These are phyloP conservation scores for Gymnopilus junonius DNA, from an alignment of 768 basidiomycete genomes.

Conservation along the genomic window DNA sequence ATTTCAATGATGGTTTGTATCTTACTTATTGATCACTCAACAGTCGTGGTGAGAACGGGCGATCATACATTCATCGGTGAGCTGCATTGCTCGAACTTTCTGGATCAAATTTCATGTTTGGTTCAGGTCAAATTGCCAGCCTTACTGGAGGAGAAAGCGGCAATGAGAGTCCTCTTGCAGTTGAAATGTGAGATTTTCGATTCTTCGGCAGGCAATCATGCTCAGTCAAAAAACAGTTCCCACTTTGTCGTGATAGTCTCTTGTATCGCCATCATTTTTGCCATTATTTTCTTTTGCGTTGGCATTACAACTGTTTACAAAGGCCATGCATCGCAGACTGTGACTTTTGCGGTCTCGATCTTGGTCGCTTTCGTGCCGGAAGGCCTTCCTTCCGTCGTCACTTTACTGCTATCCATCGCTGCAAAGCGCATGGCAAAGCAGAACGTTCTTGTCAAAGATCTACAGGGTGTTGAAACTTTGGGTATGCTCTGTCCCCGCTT, in stretches of 20 bases:
- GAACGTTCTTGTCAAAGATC: constrained; percentile 73
- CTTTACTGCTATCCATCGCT: constrained; percentile 67
- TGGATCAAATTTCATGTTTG: constrained; percentile 8
- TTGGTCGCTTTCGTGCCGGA: constrained; percentile 66
- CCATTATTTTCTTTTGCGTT: constrained; percentile 66
- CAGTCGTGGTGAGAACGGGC: constrained; percentile 69
- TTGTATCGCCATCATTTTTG: constrained; percentile 62
- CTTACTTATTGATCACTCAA: neutral
- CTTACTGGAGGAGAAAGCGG: constrained; percentile 68
- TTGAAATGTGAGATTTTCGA: constrained; percentile 56
- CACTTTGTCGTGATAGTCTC: constrained; percentile 69
- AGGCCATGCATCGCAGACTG: constrained; percentile 60
- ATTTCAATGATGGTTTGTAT: neutral
- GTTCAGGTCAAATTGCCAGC: constrained; percentile 65
- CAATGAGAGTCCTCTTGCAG: constrained; percentile 66
- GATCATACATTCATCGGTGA: constrained; percentile 68
- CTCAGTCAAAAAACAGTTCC: constrained; percentile 37
- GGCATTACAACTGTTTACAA: constrained; percentile 71
- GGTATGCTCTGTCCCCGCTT: constrained; percentile 38
- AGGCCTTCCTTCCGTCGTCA: constrained; percentile 71
- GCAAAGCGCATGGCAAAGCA: constrained; percentile 74
- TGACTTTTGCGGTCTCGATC: constrained; percentile 65
- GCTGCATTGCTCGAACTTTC: constrained; percentile 1
- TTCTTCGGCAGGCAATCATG: neutral
- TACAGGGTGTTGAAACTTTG: constrained; percentile 75